These are phyloP conservation scores for Ananas comosus DNA, from an alignment of 176 grass and related monocot species.

Conservation along the genomic window DNA sequence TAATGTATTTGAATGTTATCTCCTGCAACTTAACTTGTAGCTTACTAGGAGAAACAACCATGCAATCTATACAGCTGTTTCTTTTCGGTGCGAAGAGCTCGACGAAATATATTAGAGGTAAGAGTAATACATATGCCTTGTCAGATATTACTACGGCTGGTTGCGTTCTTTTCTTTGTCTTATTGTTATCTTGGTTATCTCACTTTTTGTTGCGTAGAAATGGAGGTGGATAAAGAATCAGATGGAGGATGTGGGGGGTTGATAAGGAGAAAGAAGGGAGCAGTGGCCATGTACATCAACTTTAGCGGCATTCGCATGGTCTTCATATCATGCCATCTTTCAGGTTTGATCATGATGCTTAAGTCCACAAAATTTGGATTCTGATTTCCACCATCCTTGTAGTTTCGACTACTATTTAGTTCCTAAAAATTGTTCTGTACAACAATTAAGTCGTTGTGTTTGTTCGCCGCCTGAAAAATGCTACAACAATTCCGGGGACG, in stretches of 20 bases:
- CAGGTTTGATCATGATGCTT: constrained; percentile 23
- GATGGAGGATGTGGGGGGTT: constrained; percentile 39
- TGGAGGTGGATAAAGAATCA: constrained; percentile 40
- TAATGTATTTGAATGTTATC: not conserved
- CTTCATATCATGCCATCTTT: constrained; percentile 61
- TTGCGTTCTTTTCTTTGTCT: constrained; percentile 2
- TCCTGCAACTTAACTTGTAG: constrained; percentile 8
- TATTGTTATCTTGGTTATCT: not conserved
- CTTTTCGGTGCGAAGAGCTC: constrained; percentile 44
- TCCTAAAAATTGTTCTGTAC: no score
- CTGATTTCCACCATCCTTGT: not conserved
- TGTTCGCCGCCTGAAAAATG: no score
- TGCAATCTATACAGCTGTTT: constrained; percentile 62
- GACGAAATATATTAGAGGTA: constrained; percentile 33
- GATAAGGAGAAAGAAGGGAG: constrained; percentile 72
- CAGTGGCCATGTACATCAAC: constrained; percentile 50
- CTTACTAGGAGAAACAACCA: constrained; percentile 36
- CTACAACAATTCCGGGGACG: no score
- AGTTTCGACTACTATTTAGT: no score
- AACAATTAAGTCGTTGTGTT: no score
- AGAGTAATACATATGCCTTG: no score
- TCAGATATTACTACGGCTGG: not conserved
- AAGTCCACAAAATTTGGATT: not conserved
- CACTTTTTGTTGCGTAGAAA: constrained; percentile 23
- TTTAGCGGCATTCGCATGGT: constrained; percentile 50